Base-by-base conservation (phyloP, 139 green algal genomes). In the Haematococcus lacustris region DNA sequence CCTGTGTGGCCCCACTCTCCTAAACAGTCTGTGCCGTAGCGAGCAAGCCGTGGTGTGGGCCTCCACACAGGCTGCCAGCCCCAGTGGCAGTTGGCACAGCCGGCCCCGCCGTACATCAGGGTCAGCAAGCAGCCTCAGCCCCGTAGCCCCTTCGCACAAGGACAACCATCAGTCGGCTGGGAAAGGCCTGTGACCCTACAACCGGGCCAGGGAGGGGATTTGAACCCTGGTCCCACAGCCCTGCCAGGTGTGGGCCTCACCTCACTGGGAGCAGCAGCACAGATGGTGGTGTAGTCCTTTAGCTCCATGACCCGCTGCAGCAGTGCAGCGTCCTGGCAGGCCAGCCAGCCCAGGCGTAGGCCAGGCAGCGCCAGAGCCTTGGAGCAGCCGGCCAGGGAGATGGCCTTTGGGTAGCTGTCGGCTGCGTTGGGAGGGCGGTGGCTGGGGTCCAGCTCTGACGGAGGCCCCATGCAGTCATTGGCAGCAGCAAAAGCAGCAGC, bases 261-360 rank as follows among this genome's bases (percentile, higher is more conserved):
- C 64, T 70, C 64, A 51, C 23, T 38, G 64, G 64, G 64, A 0
- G 74, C 80, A 4, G 71, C 61, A 35, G 13, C 59, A 74, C 90
- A 96, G 68, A 96, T 96, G 72, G 88, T 92, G 47, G 88, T 92
- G 85, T 90, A 96, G 82, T 96, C 90, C 53, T 92, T 91, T 3
- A 92, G 78, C 71, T 88, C 78, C 37, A 78, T 66, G 35, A 91
- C 76, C 0, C 73, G 59, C 3, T 26, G 3, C 43, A 84, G 3
- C 25, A 88, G 0, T 3, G 33, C 28, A 32, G 50, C 1, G 57
- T 66, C 37, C 35, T 43, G 68, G 3, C 26, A 40, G 3, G 78
- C 78, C 51, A 85, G 35, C 76, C 82, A 84, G 35, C 82, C 78
- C 35, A 84, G 43, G 5, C 81, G 75, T 41, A 94, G 75, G 3